Conservation (phyloP, 2,329 filamentous ascomycete genomes). For the Bipolaris bicolor region DNA sequence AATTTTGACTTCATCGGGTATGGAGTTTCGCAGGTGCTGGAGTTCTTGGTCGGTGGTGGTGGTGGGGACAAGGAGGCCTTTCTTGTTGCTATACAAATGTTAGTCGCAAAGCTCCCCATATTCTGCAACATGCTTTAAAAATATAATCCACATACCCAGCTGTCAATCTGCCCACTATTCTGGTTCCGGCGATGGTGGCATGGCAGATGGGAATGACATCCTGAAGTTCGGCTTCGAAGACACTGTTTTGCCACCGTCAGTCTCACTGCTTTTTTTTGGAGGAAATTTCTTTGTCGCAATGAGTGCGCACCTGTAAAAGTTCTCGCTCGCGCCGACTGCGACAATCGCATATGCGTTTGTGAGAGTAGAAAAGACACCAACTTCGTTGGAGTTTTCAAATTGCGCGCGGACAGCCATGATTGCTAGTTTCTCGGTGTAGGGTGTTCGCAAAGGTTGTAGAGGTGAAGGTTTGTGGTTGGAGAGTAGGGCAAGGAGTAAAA, state of each 20-base stretch:
- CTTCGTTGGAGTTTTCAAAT: constrained; percentile 92
- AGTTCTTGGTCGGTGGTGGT: constrained; percentile 97
- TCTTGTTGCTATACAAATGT: constrained; percentile 73
- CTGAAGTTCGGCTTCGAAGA: constrained; percentile 97
- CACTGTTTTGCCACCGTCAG: constrained; percentile 57
- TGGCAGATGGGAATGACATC: constrained; percentile 97
- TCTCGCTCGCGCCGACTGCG: constrained; percentile 92
- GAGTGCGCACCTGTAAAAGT: constrained; percentile 82
- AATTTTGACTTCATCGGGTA: constrained; percentile 90
- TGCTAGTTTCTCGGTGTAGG: constrained; percentile 3
- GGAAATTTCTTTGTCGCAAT: background rate
- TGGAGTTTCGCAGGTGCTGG: constrained; percentile 92
- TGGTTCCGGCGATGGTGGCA: constrained; percentile 93
- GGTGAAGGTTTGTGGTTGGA: background rate
- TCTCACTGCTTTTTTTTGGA: background rate
- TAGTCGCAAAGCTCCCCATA: background rate
- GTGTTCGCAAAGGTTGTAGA: constrained; percentile 1
- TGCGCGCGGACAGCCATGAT: constrained; percentile 63
- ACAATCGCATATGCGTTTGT: constrained; percentile 97
- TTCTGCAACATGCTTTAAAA: no score
- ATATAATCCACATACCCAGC: constrained; percentile 68
- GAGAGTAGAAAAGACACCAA: constrained; percentile 94
- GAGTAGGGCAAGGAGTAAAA: background rate
- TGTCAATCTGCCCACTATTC: constrained; percentile 94
- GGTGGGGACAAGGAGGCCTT: constrained; percentile 94